A percentile compares a stretch with the other conserved stretches of the same genome.
These are phyloP conservation scores for Chaetomium strumarium DNA, from an alignment of 2,329 filamentous ascomycete genomes.

Conservation along the genomic window DNA sequence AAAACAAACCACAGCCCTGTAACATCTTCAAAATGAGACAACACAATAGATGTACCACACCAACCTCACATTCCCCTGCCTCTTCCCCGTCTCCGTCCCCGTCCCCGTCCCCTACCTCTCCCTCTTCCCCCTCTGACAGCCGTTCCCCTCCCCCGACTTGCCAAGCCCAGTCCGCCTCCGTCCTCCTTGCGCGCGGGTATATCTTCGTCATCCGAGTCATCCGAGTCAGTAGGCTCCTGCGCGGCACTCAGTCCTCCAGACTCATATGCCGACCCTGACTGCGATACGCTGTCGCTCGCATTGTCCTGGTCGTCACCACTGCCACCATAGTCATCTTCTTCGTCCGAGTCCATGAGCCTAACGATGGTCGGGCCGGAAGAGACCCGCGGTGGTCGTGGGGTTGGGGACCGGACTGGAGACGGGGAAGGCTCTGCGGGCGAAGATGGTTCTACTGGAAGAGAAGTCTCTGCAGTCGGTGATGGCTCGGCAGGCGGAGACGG, in stretches of 20 bases:
- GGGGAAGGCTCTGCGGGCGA: neutral
- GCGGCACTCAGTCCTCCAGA: conserved; percentile 6
- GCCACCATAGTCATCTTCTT: conserved; percentile 16
- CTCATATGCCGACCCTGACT: neutral
- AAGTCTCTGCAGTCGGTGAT: neutral
- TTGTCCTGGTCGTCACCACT: neutral
- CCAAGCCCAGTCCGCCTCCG: neutral
- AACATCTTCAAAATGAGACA: neutral
- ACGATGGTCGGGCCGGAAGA: conserved; percentile 31
- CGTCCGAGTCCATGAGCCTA: conserved; percentile 28
- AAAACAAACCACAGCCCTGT: neutral
- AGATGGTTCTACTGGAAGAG: neutral
- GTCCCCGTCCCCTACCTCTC: conserved; percentile 1
- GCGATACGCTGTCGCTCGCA: neutral
- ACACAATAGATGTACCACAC: no score
- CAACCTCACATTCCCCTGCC: neutral
- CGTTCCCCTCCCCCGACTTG: conserved; percentile 2
- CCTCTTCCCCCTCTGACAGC: conserved; percentile 5
- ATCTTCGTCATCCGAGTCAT: conserved; percentile 24
- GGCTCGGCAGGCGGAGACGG: neutral
- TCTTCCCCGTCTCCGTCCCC: conserved; percentile 2
- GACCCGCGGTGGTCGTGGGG: conserved; percentile 12
- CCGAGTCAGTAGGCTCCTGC: conserved; percentile 21
- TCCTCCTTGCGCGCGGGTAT: conserved; percentile 19
- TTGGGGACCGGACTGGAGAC: neutral